Evolutionary conservation across 176 grass and related monocot genomes (phyloP), one percentile per base, ranked within the genome.

Genomic region (Oropetium thomaeum): DNA sequence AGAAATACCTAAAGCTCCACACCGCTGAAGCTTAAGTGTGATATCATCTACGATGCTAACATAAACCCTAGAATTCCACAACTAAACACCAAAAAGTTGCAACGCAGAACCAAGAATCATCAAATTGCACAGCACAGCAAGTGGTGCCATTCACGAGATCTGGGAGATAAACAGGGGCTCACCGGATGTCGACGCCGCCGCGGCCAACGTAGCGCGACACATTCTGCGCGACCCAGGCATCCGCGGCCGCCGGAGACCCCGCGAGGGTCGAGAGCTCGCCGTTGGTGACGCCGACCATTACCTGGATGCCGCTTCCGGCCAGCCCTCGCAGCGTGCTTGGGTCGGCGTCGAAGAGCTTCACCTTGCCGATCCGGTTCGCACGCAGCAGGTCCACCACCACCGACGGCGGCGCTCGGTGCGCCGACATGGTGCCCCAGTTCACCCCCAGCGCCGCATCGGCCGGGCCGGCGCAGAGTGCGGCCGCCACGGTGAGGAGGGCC

Each of bases 321-420:
- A 69, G 67, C 3, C 42, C 67, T 26, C 42, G 67, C 43, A 69
- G 67, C 27, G 79, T 58, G 3, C 28, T 41, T 9, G 60, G 73
- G 69, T 91, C 67, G 23, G 80, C 42, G 23, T 91, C 85, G 64
- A 91, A 87, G 31, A 87, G 69, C 70, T 91, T 91, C 10, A 85
- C 89, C 68, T 84, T 91, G 28, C 27, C 43, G 43, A 69, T 69
- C 42, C 67, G 27, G 42, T 69, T 69, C 27, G 67, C 67, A 43
- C 67, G 67, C 27, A 69, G 28, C 16, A 69, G 67, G 16, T 49
- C 43, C 43, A 69, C 67, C 27, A 69, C 67, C 27, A 69, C 42
- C 26, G 43, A 29, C 27, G 67, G 27, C 43, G 67, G 67, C 27
- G 30, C 30, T 15, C 43, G 27, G 67, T 69, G 67, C 26, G 67